Evolutionary conservation across 1,139 yeast species (phyloP), one percentile per base, ranked within the genome.

Genomic region (Candida sp.): DNA sequence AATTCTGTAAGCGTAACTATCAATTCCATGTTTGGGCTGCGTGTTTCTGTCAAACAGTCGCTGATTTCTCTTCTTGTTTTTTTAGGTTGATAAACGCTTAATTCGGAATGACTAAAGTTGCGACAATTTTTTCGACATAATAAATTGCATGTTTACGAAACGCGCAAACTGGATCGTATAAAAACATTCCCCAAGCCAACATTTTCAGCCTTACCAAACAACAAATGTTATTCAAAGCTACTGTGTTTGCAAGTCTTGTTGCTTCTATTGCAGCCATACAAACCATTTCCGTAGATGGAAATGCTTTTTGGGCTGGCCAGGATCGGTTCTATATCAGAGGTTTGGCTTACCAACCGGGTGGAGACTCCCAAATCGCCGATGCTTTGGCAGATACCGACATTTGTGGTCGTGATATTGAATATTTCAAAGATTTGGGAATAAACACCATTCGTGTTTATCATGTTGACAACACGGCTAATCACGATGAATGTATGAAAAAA

Each of bases 341-440:
- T 66, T 72, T 85, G 48, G 95, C 90, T 45, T 86, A 85, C 66
- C 95, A 85, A 63, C 67, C 97, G 77, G 91, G 90, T 48, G 95
- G 91, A 35, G 75, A 80, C 1, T 63, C 69, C 19, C 57, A 62
- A 36, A 58, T 69, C 34, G 53, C 70, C 44, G 89, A 89, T 64
- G 96, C 96, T 23, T 70, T 89, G 45, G 87, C 90, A 34, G 87
- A 87, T 59, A 68, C 64, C 36, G 74, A 60, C 2, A 62, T 76
- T 25, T 88, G 97, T 76, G 68, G 78, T 53, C 82, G 98, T 65
- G 98, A 91, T 63, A 77, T 90, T 50, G 79, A 84, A 52, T 81
- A 82, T 58, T 73, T 84, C 58, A 68, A 75, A 61, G 81, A 77
- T 35, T 66, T 84, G 46, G 76, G 80, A 42, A 77, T 87, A 49